Conservation (phyloP, 169 alveolate genomes). For the Eimeria sp. region DNA sequence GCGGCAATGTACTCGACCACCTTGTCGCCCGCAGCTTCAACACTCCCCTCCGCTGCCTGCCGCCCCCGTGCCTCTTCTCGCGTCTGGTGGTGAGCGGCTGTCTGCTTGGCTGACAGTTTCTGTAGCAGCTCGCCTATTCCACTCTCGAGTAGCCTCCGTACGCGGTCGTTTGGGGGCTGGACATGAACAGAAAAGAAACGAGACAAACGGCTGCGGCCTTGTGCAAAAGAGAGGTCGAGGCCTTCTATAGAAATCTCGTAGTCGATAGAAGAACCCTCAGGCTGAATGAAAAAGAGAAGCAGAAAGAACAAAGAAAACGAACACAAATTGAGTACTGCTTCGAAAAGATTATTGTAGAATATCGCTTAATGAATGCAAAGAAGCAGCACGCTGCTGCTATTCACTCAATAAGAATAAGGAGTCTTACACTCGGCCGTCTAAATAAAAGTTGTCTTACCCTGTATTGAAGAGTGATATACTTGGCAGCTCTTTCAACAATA, state of each 20-base stretch:
- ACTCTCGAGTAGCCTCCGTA: constrained; percentile 14
- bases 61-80: not conserved
- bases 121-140: constrained; percentile 30
- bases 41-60: constrained; percentile 2
- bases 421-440: not conserved
- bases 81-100: not conserved
- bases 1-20: constrained; percentile 43
- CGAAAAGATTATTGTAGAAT: not conserved
- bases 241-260: constrained; percentile 63
- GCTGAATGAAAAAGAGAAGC: not conserved
- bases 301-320: not conserved
- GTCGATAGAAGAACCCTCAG: constrained; percentile 32
- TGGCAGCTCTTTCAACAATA: constrained; percentile 77
- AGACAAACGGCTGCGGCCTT: not conserved
- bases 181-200: constrained; percentile 35
- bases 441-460: constrained; percentile 16
- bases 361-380: not conserved
- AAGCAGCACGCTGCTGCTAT: not conserved
- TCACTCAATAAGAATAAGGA: not conserved
- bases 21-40: constrained; percentile 4
- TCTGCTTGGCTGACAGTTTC: not conserved
- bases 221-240: constrained; percentile 30
- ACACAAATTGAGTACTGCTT: not conserved
- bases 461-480: constrained; percentile 77
- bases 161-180: constrained; percentile 54